Base-by-base conservation (phyloP, 106 monocot species). In the Dendrobium huoshanense region DNA sequence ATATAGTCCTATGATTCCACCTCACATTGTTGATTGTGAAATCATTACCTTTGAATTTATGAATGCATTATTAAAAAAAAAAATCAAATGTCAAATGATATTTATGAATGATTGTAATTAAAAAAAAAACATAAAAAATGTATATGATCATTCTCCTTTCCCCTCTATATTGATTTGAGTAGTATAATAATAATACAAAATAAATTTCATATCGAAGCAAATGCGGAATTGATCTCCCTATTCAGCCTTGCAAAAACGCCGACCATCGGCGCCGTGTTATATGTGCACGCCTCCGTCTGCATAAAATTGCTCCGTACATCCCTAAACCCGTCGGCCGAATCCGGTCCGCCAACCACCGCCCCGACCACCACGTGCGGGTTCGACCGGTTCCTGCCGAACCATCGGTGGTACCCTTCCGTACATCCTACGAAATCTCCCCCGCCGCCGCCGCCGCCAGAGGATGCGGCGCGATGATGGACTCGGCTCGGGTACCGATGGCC, bases 201-300 rank as follows among this genome's bases (percentile, higher is more conserved):
- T 15, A 51, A 51, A 51, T 11, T 51, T 51, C 51, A 51, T 2
- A 51, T 51, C 13, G 51, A 51, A 51, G 13, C 3, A 13, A 51
- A 2, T 51, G 51, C 13, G 1, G 51, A 51, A 15, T 51, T 51
- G 51, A 3, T 13, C 13, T 51, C 51, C 13, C 51, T 51, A 51
- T 13, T 29, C 73, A 91, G 40, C 78, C 81, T 91, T 2, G 91
- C 91, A 77, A 91, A 87, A 7, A 91, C 85, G 0, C 87, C 91
- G 0, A 91, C 88, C 77, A 91, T 67, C 2, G 87, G 86, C 0
- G 91, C 91, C 15, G 91, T 91, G 41, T 91, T 91, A 45, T 88
- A 88, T n/a, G 91, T 91, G 56, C 88, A 88, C 0, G 91, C 85
- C 88, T 91, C 91, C 2, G 88, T 87, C 81, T 91, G 91, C 85